These are phyloP conservation scores for Cylindrotheca fusiformis DNA, from an alignment of 108 stramenopile species.

Conservation along the genomic window DNA sequence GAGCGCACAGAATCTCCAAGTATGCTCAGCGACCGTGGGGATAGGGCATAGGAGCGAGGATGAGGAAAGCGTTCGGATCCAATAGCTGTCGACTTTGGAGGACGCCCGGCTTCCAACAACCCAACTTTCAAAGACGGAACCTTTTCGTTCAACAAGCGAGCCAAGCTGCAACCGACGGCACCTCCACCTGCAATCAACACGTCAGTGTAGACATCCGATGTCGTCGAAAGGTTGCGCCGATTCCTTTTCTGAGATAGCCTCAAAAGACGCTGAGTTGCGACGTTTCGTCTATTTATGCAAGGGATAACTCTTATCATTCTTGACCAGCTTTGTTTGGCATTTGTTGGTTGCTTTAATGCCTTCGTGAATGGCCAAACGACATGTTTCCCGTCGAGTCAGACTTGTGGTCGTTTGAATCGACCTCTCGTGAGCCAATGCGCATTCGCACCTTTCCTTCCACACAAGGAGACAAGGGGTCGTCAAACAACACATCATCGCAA, in stretches of 20 bases:
- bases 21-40: slow-evolving; percentile 59
- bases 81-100: slow-evolving; percentile 32
- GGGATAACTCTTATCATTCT: too few relatives aligned
- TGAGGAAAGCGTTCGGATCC: slow-evolving; percentile 36
- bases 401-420: too few relatives aligned
- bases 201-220: slow-evolving; percentile 26
- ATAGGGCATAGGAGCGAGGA: slow-evolving; percentile 84
- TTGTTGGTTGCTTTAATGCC: too few relatives aligned
- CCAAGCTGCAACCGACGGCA: slow-evolving; percentile 67
- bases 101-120: slow-evolving; percentile 41
- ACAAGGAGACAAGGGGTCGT: too few relatives aligned
- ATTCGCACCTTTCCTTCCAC: slow-evolving; percentile 1
- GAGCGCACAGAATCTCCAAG: slow-evolving; percentile 41
- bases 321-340: too few relatives aligned
- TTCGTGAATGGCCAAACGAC: too few relatives aligned
- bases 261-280: not conserved
- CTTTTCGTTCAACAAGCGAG: slow-evolving; percentile 43
- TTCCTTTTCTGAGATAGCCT: not conserved
- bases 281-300: too few relatives aligned
- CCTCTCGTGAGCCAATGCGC: too few relatives aligned
- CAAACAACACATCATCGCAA: too few relatives aligned
- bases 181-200: slow-evolving; percentile 81
- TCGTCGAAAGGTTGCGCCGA: not conserved
- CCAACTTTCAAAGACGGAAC: slow-evolving; percentile 27
- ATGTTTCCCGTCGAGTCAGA: too few relatives aligned